phyloP scores from a whole-genome alignment of 768 basidiomycete species.

The Collybiopsis confluens region DNA sequence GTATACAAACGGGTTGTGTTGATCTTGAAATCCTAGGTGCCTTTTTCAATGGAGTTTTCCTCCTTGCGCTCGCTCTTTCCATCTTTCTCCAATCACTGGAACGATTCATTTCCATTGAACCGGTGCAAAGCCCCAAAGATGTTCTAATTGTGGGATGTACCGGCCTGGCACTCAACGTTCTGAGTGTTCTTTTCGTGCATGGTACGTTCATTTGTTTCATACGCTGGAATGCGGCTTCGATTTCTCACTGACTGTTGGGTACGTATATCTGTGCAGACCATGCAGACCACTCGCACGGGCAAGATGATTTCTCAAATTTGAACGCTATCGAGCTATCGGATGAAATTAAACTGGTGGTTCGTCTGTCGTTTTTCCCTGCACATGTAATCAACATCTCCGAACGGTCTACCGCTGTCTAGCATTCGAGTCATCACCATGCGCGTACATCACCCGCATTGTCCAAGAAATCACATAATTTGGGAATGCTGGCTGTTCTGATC shows the following conservation, averaged over 20 bases:
- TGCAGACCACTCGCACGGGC: constrained; percentile 28
- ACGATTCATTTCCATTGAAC: constrained; percentile 45
- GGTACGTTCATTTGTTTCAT: too few relatives aligned
- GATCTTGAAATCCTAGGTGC: constrained; percentile 34
- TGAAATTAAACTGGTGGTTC: not conserved
- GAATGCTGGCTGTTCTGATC: constrained; percentile 43
- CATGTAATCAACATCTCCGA: not conserved
- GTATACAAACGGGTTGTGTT: not conserved
- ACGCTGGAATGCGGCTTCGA: too few relatives aligned
- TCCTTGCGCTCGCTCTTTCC: constrained; percentile 47
- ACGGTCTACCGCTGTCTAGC: constrained; percentile 26
- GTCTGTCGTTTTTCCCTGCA: too few relatives aligned
- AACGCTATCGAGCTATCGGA: constrained; percentile 5
- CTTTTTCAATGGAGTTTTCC: constrained; percentile 52
- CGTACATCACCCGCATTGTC: constrained; percentile 34
- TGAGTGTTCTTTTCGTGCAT: constrained; percentile 47
- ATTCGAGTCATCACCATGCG: constrained; percentile 47
- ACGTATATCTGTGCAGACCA: too few relatives aligned
- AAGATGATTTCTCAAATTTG: not conserved
- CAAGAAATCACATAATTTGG: constrained; percentile 29
- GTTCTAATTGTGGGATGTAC: constrained; percentile 41
- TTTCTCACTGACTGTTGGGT: too few relatives aligned
- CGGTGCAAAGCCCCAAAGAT: constrained; percentile 1
- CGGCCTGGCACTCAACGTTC: constrained; percentile 43
- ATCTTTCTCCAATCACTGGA: constrained; percentile 52